These are phyloP conservation scores for Alternaria sp. DNA, from an alignment of 2,329 filamentous ascomycete genomes.

Conservation along the genomic window DNA sequence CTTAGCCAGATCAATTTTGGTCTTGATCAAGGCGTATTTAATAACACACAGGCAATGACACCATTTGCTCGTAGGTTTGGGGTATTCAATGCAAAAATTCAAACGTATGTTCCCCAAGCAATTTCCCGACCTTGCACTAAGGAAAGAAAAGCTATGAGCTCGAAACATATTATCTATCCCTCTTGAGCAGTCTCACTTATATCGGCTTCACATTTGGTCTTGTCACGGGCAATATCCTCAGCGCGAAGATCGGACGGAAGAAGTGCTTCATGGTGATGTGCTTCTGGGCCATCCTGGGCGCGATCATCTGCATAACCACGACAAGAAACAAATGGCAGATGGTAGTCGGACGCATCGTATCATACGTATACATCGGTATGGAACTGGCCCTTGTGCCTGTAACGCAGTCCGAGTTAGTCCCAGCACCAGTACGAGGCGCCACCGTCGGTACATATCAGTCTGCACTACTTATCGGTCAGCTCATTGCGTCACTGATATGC, in stretches of 20 bases:
- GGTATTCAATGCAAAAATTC: neutral
- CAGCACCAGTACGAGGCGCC: constrained; percentile 17
- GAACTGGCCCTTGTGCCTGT: constrained; percentile 27
- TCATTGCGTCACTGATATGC: constrained; percentile 10
- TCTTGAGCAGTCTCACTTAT: neutral
- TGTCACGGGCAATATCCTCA: neutral
- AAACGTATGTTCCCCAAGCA: neutral
- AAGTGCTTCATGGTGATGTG: neutral
- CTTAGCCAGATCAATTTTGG: neutral
- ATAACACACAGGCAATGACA: neutral
- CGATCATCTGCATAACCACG: constrained; percentile 21
- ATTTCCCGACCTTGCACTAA: neutral
- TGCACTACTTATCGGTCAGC: constrained; percentile 5
- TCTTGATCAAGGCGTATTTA: no score
- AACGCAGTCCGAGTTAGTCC: constrained; percentile 24
- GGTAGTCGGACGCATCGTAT: constrained; percentile 23
- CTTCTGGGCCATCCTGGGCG: neutral
- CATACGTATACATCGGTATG: constrained; percentile 27
- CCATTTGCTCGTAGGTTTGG: constrained; percentile 3
- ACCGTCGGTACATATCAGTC: constrained; percentile 16
- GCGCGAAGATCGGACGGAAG: neutral
- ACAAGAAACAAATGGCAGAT: constrained; percentile 14
- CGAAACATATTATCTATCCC: neutral
- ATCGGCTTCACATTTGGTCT: neutral
- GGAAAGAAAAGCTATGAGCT: neutral